phyloP scores from a whole-genome alignment of 257 asterid species.

The Rubia yunnanensis region DNA sequence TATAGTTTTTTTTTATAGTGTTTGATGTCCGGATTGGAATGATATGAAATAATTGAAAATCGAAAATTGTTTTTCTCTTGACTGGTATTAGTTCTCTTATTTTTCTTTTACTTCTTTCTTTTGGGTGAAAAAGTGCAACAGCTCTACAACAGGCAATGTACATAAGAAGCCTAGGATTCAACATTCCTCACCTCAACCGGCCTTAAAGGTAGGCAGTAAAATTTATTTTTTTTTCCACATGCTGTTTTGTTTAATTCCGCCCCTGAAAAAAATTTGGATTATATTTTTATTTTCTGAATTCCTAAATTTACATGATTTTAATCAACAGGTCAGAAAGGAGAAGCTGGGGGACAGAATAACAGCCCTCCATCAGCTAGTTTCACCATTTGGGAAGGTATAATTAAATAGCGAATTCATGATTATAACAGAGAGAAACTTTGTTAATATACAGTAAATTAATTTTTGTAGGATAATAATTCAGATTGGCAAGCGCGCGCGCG shows the following conservation, averaged over 20 bases:
- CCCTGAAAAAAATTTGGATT: background rate
- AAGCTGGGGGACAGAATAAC: slow-evolving; percentile 91
- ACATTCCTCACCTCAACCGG: slow-evolving; percentile 66
- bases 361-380: slow-evolving; percentile 91
- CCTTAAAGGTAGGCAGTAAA: slow-evolving; percentile 49
- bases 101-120: background rate
- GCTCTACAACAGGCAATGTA: slow-evolving; percentile 55
- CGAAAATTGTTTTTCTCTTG: background rate
- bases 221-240: slow-evolving; percentile 8
- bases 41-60: no score
- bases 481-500: no score
- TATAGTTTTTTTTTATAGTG: background rate
- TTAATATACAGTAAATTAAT: no score
- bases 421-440: no score
- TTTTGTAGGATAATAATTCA: no score
- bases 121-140: slow-evolving; percentile 45
- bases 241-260: background rate
- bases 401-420: background rate
- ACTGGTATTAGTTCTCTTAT: background rate
- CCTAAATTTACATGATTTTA: background rate
- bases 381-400: slow-evolving; percentile 96
- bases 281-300: background rate
- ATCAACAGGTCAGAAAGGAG: slow-evolving; percentile 79
- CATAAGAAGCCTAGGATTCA: slow-evolving; percentile 92
- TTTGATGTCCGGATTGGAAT: background rate